Percentiles rank a stretch among this genome's conserved stretches.
phyloP scores from a whole-genome alignment of 441 rosid genomes.

The Bocquillonia castaneifolia region DNA sequence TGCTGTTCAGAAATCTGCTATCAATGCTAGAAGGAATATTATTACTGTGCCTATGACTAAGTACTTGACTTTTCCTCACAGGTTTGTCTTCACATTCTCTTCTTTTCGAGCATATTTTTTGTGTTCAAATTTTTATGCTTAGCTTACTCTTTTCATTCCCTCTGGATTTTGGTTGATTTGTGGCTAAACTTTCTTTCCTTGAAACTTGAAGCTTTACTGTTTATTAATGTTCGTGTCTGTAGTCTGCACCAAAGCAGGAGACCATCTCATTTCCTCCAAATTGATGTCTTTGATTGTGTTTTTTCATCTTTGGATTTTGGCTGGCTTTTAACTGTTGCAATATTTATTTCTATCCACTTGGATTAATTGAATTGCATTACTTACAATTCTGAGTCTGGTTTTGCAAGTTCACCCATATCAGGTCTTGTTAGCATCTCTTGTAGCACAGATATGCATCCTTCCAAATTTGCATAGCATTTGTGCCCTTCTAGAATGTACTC shows the following conservation, averaged over 20 bases:
- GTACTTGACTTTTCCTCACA: conserved; percentile 81
- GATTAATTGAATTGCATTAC: neutral
- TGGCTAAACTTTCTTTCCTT: neutral
- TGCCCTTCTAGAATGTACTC: neutral
- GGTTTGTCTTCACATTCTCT: conserved; percentile 33
- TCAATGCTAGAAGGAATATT: conserved; percentile 71
- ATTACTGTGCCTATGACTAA: conserved; percentile 84
- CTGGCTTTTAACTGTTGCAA: neutral
- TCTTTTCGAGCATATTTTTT: neutral
- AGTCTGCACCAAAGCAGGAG: no score
- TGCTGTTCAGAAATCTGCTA: conserved; percentile 78
- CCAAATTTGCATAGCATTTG: neutral
- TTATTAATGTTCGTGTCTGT: no score
- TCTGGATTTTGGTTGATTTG: neutral
- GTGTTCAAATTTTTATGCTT: neutral
- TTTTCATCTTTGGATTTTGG: neutral
- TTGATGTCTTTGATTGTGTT: neutral
- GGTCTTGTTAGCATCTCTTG: neutral
- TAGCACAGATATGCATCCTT: neutral
- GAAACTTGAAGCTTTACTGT: neutral
- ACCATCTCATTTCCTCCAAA: neutral
- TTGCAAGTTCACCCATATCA: neutral
- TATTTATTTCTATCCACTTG: neutral
- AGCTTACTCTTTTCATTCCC: neutral
- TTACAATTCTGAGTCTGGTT: neutral